Base-by-base conservation (phyloP, 2,329 filamentous ascomycete genomes). In the Trichoderma harzianum region DNA sequence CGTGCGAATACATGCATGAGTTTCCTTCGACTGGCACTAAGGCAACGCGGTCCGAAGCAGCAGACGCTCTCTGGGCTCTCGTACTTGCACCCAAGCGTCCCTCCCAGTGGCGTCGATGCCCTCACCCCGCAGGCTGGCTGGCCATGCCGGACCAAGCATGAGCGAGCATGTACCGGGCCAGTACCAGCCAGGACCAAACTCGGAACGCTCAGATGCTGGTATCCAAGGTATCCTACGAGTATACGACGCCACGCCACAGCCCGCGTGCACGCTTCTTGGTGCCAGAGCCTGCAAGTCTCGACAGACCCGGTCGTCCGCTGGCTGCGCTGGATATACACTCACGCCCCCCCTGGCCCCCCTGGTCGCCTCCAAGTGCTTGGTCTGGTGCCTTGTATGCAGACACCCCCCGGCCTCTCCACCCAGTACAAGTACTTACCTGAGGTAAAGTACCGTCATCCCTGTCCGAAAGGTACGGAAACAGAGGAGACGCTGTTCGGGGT, bases 41-140 rank as follows among this genome's bases (percentile, higher is more conserved):
- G 66, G 66, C 66, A 69, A 12, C 55, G 55, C 66, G 66, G 66
- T 69, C 66, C 66, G 66, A 69, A 30, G 55, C 55, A 43, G 53
- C 53, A 60, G 63, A 34, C 57, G 57, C 57, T 53, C 57, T 53
- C 51, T 43, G 28, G 28, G 16, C 53, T 26, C 26, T 68, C 32
- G 26, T 34, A 18, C 53, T 55, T 24, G 55, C 58, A 18, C 53
- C 53, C 51, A 26, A 67, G n/a, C 51, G 43, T 51, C 55, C 47
- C 21, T 36, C 34, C 34, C 34, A 57, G 64, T 36, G 51, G 64
- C 64, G 32, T 66, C 51, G 43, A 57, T 53, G 32, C 64, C 64
- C 53, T 67, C 64, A 43, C 64, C 64, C 64, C 64, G 64, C 18
- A 58, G 64, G 53, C 51, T 21, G 51, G 51, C 36, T 39, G 24